Conservation (phyloP, 2,329 filamentous ascomycete genomes). For the Purpureocillium lavendulum region DNA sequence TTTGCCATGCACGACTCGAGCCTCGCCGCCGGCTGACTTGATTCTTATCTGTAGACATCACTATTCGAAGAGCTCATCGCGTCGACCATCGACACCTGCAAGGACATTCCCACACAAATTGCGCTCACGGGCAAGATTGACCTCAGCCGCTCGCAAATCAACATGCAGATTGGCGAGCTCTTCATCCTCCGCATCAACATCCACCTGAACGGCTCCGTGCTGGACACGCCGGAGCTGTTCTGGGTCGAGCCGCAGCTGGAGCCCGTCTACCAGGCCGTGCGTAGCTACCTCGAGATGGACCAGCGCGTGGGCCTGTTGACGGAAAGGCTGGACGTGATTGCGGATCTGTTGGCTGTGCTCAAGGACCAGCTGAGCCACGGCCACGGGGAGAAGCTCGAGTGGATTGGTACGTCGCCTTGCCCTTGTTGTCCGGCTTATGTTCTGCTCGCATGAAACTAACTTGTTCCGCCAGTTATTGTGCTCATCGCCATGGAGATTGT, state of each 20-base stretch:
- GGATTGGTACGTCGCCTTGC: constrained; percentile 60
- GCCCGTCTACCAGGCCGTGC: constrained; percentile 89
- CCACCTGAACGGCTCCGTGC: constrained; percentile 90
- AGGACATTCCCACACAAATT: constrained; percentile 88
- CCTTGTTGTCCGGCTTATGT: neutral
- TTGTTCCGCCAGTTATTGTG: constrained; percentile 62
- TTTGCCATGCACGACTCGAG: neutral
- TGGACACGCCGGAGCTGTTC: constrained; percentile 95
- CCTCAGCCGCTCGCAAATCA: constrained; percentile 82
- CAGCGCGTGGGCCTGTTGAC: constrained; percentile 85
- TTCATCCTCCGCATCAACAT: constrained; percentile 98
- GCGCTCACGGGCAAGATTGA: constrained; percentile 87
- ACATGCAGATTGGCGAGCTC: constrained; percentile 98
- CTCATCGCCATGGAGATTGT: constrained; percentile 93
- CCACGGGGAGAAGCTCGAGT: constrained; percentile 81
- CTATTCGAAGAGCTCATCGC: constrained; percentile 94
- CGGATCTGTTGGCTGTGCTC: constrained; percentile 81
- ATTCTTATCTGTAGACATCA: constrained; percentile 53
- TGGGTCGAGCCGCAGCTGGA: constrained; percentile 97
- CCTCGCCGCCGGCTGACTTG: neutral
- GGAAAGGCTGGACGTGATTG: constrained; percentile 79
- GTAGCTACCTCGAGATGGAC: constrained; percentile 96
- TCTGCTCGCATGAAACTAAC: neutral
- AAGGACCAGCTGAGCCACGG: constrained; percentile 95
- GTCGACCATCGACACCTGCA: constrained; percentile 86